These are phyloP conservation scores for Fibroporia radiculosa DNA, from an alignment of 768 basidiomycete species.

Conservation along the genomic window DNA sequence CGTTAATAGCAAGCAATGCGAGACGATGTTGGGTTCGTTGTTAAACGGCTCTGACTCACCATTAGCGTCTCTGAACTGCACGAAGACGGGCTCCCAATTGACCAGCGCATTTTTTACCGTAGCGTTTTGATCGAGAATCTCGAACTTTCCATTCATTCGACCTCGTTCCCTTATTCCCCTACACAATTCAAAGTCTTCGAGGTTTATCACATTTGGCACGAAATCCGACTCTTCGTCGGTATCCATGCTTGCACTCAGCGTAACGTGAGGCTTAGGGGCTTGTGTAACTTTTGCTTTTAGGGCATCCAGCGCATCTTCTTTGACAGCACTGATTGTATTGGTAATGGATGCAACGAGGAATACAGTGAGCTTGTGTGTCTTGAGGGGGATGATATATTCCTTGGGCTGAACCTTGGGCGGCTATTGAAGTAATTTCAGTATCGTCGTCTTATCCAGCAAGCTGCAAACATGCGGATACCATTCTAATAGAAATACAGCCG, in stretches of 20 bases:
- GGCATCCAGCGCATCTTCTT: conserved; percentile 56
- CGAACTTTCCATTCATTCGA: conserved; percentile 40
- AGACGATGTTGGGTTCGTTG: conserved; percentile 1
- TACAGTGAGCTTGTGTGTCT: conserved; percentile 65
- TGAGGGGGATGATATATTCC: conserved; percentile 60
- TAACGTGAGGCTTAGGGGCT: conserved; percentile 11
- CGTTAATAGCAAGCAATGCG: conserved; percentile 1
- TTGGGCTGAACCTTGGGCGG: conserved; percentile 36
- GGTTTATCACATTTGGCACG: conserved; percentile 29
- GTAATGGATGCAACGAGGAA: conserved; percentile 49
- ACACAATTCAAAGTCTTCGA: conserved; percentile 59
- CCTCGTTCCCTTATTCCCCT: conserved; percentile 45
- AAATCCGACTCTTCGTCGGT: conserved; percentile 20
- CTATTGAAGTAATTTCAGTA: too few species aligned
- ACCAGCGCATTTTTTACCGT: conserved; percentile 43
- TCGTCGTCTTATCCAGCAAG: not conserved
- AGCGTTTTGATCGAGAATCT: conserved; percentile 38
- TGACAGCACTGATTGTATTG: conserved; percentile 49
- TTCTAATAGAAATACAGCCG: not conserved
- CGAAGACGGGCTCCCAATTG: conserved; percentile 62
- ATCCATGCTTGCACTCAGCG: conserved; percentile 4
- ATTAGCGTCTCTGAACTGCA: conserved; percentile 56
- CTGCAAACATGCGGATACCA: not conserved
- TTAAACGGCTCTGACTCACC: conserved; percentile 43
- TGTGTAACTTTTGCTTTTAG: conserved; percentile 41